These are phyloP conservation scores for Coffea humblotiana DNA, from an alignment of 305 asterid species.

Conservation along the genomic window DNA sequence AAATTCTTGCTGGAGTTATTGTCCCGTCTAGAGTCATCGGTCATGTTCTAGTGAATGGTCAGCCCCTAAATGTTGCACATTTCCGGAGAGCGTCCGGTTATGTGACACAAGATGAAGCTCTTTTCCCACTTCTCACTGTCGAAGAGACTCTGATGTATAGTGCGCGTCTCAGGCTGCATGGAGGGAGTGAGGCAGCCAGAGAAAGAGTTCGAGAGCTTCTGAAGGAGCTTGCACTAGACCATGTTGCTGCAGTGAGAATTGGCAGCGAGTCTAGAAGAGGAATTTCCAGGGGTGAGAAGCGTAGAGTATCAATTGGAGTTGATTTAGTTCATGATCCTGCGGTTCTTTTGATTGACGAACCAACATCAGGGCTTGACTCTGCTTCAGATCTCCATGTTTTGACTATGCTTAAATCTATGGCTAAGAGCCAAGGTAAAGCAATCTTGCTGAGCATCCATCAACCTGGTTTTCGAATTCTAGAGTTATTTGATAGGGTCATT, in stretches of 20 bases:
- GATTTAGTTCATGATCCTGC: slow-evolving; percentile 72
- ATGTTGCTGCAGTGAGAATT: slow-evolving; percentile 46
- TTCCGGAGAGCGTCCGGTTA: slow-evolving; percentile 60
- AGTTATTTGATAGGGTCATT: slow-evolving; percentile 57
- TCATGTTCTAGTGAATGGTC: slow-evolving; percentile 47
- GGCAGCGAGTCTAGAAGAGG: slow-evolving; percentile 54
- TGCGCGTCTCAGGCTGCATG: slow-evolving; percentile 55
- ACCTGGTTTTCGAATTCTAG: slow-evolving; percentile 76
- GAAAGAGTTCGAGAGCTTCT: slow-evolving; percentile 42
- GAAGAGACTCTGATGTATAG: slow-evolving; percentile 68
- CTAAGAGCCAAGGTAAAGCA: slow-evolving; percentile 45
- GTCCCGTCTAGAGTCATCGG: slow-evolving; percentile 38
- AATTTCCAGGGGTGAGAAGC: slow-evolving; percentile 77
- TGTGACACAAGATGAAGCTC: slow-evolving; percentile 71
- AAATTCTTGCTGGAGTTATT: slow-evolving; percentile 51
- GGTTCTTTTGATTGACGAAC: slow-evolving; percentile 70
- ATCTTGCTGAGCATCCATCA: slow-evolving; percentile 71
- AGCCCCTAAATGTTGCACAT: slow-evolving; percentile 37
- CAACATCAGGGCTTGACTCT: slow-evolving; percentile 80
- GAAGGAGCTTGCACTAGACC: slow-evolving; percentile 63
- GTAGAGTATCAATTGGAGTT: slow-evolving; percentile 72
- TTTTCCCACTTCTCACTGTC: slow-evolving; percentile 72
- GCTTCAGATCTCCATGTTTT: slow-evolving; percentile 66
- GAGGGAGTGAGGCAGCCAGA: slow-evolving; percentile 27
- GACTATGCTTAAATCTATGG: slow-evolving; percentile 50